Conservation (phyloP, 495 filamentous ascomycete genomes). For the Aspergillus panamensis region DNA sequence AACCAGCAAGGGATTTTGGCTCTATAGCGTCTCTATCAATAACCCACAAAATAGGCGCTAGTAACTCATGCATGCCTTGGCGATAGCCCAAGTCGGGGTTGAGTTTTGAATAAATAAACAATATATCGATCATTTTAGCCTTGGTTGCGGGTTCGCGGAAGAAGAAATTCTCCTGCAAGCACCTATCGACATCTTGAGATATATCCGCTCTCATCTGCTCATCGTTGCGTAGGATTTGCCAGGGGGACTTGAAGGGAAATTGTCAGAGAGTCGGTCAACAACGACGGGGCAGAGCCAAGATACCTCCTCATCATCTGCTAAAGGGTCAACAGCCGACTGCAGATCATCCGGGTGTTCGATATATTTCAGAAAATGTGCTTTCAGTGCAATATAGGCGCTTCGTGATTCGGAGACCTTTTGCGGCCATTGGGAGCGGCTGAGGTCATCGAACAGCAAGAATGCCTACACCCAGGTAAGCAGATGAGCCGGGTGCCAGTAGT, state of each 20-base stretch:
- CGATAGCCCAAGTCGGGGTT: slow-evolving; percentile 86
- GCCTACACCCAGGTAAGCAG: slow-evolving; percentile 46
- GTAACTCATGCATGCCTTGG: slow-evolving; percentile 95
- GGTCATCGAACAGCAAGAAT: slow-evolving; percentile 74
- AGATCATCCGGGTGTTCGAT: slow-evolving; percentile 80
- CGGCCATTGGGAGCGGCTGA: slow-evolving; percentile 66
- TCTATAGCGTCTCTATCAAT: slow-evolving; percentile 77
- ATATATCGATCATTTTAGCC: slow-evolving; percentile 75
- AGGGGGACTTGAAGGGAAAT: slow-evolving; percentile 69
- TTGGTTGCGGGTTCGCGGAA: slow-evolving; percentile 81
- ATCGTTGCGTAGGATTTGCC: slow-evolving; percentile 78
- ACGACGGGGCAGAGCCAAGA: slow-evolving; percentile 20
- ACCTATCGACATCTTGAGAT: slow-evolving; percentile 89
- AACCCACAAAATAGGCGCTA: slow-evolving; percentile 88
- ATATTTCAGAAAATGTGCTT: slow-evolving; percentile 69
- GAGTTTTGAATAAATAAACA: slow-evolving; percentile 93
- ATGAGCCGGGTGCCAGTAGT: neutral
- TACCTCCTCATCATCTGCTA: slow-evolving; percentile 83
- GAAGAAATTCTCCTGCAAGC: slow-evolving; percentile 87
- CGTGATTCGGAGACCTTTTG: slow-evolving; percentile 63
- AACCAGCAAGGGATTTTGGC: slow-evolving; percentile 26
- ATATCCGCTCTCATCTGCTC: slow-evolving; percentile 85
- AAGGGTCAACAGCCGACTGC: slow-evolving; percentile 71
- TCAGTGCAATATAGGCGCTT: slow-evolving; percentile 66
- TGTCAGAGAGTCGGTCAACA: slow-evolving; percentile 36